Conservation (phyloP, 805 yeast genomes). For the Kurtzmaniella cleridarum region DNA sequence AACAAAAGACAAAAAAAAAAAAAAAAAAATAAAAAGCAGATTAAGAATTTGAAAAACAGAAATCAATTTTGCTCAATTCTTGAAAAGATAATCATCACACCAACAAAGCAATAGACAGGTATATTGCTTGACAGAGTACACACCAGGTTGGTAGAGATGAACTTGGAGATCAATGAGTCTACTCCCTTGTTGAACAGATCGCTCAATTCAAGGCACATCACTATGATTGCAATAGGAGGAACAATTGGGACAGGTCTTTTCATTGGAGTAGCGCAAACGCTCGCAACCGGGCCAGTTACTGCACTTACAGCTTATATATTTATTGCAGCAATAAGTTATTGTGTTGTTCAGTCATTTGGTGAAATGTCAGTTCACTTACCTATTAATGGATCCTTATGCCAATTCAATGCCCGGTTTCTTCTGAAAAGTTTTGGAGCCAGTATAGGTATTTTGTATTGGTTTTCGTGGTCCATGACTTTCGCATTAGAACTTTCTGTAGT, state of each 20-base stretch:
- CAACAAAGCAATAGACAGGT: too few relatives aligned
- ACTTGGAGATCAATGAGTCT: too few relatives aligned
- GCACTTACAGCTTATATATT: slow-evolving; percentile 11
- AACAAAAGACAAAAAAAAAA: neutral
- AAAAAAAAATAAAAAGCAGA: too few relatives aligned
- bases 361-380: slow-evolving; percentile 9
- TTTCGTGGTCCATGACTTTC: slow-evolving; percentile 18
- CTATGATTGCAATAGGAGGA: slow-evolving; percentile 14
- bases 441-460: slow-evolving; percentile 22
- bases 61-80: too few relatives aligned
- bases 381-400: slow-evolving; percentile 25
- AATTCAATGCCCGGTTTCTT: slow-evolving; percentile 35
- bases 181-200: too few relatives aligned
- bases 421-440: slow-evolving; percentile 19
- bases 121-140: too few relatives aligned
- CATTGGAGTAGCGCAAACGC: slow-evolving; percentile 12
- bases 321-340: slow-evolving; percentile 8
- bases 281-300: slow-evolving; percentile 17
- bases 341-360: slow-evolving; percentile 10
- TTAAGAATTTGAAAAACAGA: too few relatives aligned
- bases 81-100: too few relatives aligned
- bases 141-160: too few relatives aligned
- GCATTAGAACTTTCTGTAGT: slow-evolving; percentile 26
- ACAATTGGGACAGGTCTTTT: slow-evolving; percentile 18
- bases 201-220: neutral